Evolutionary conservation across 2,329 filamentous ascomycete genomes (phyloP), one percentile per base, ranked within the genome.

Genomic region (Seiridium cupressi): DNA sequence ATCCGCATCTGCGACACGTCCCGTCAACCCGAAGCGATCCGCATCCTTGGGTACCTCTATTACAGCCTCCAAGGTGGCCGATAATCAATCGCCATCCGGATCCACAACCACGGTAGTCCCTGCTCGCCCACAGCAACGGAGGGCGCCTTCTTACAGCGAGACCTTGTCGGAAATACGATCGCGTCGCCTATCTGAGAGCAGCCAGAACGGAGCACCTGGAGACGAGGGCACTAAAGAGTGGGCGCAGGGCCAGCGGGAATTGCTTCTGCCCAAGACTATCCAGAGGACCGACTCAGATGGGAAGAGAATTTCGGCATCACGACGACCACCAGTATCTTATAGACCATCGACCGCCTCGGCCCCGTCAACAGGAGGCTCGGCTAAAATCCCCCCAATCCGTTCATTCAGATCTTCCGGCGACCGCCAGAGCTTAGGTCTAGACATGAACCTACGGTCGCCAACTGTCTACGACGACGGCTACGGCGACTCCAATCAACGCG

Each of bases 401-500:
- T 75, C 77, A 7, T 84, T 85, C 65, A 79, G 84, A 61, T 84
- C 83, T 34, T 85, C 84, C 44, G 81, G 80, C 66, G 83, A 83
- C 62, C 82, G 84, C 64, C 83, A 80, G 71, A 85, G 82, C 70
- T 73, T 81, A 32, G 74, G 74, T 11, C 74, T 82, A 66, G 83
- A 86, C 67, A 84, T 84, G 80, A 83, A 77, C 64, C 51, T 71
- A 46, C 76, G 77, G 58, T 74, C 74, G 34, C 67, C 76, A 63
- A 75, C 76, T 62, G 74, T 75, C 53, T 80, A 77, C 60, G 79
- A 83, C 51, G 78, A 80, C 58, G 76, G 79, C 56, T 73, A 69
- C 49, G 64, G 71, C 47, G 79, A 83, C 64, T 69, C 75, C 7
- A 77, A 72, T 59, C 76, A 79, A 58, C 78, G 80, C 61, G 82